Percentiles rank a stretch among this genome's conserved stretches.
These are phyloP conservation scores for Thalia dealbata DNA, from an alignment of 176 grass and related monocot species.

Conservation along the genomic window DNA sequence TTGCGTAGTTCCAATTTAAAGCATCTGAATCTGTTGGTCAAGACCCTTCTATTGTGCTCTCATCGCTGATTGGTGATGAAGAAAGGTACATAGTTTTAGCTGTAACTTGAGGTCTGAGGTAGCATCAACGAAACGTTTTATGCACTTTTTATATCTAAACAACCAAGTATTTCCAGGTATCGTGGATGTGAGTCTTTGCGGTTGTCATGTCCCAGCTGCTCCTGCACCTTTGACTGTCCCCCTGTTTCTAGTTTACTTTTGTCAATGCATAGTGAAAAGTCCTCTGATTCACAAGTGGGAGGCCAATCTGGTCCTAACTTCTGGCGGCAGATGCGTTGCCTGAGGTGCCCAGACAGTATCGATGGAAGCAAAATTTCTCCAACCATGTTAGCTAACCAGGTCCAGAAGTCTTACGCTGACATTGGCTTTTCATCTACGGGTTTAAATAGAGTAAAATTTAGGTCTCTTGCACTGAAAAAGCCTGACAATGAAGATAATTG, in stretches of 20 bases:
- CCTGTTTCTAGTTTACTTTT: slow-evolving; percentile 69
- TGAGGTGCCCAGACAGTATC: slow-evolving; percentile 61
- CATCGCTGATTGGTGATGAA: slow-evolving; percentile 62
- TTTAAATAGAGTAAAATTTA: no score
- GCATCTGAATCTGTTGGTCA: slow-evolving; percentile 35
- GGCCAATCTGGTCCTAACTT: slow-evolving; percentile 54
- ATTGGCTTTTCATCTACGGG: not conserved
- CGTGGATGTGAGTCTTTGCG: slow-evolving; percentile 66
- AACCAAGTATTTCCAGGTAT: slow-evolving; percentile 46
- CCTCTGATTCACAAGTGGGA: slow-evolving; percentile 33
- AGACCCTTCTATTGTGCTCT: slow-evolving; percentile 60
- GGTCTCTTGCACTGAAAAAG: not conserved
- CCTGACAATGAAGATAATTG: slow-evolving; percentile 2
- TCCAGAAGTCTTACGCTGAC: slow-evolving; percentile 9
- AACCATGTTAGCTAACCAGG: slow-evolving; percentile 77
- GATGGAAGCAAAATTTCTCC: slow-evolving; percentile 53
- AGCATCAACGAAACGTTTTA: not conserved
- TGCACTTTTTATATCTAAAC: not conserved
- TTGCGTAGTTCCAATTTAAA: slow-evolving; percentile 70
- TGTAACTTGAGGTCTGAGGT: not conserved
- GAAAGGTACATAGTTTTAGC: slow-evolving; percentile 43
- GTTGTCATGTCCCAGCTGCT: slow-evolving; percentile 80
- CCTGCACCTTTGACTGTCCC: slow-evolving; percentile 68
- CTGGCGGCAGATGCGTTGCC: slow-evolving; percentile 62
- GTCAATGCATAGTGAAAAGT: slow-evolving; percentile 23